Base-by-base conservation (phyloP, 768 basidiomycete genomes). In the Agaricus subrufescens region DNA sequence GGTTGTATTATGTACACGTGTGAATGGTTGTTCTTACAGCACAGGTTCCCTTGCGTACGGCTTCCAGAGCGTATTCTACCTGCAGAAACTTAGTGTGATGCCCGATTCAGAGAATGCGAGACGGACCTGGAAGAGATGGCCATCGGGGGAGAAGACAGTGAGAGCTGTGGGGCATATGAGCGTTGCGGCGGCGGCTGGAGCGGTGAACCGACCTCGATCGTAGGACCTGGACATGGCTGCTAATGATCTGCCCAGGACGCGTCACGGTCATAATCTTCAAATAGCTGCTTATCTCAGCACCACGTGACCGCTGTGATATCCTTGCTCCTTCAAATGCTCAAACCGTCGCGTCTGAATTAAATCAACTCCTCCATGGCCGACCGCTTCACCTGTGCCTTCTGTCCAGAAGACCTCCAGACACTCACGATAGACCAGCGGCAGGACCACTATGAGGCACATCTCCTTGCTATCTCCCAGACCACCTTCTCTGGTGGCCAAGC, bases 41-140 rank as follows among this genome's bases (percentile, higher is more conserved):
- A 71, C 95, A 98, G 11, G 97, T 98, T 44, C 97, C 97, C 69
- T 94, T 92, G 65, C 92, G 78, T 54, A 98, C 97, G 53, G 97
- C 97, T 73, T 99, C 97, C n/a, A 88, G 76, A 11, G 97, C 97
- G 71, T 99, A 99, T 75, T 99, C 97, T 62, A 99, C 97, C 94
- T 98, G 72, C 48, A 57, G 58, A 27, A 46, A 54, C 45, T 49
- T 43, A 43, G 59, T 65, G 42, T 7, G 31, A 12, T 61, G 37
- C 54, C 45, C 42, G 49, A 55, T 50, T 52, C 10, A 38, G 14
- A 38, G 30, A 23, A 37, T 43, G 45, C 26, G 45, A 31, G 52
- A 55, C 73, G 59, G 61, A 92, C 94, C 82, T 98, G 94, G 81
- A 98, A 97, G 64, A 99, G 78, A 77, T 99, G 97, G 15, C 97